phyloP scores from a whole-genome alignment of 768 basidiomycete species.

The Russula earlei region DNA sequence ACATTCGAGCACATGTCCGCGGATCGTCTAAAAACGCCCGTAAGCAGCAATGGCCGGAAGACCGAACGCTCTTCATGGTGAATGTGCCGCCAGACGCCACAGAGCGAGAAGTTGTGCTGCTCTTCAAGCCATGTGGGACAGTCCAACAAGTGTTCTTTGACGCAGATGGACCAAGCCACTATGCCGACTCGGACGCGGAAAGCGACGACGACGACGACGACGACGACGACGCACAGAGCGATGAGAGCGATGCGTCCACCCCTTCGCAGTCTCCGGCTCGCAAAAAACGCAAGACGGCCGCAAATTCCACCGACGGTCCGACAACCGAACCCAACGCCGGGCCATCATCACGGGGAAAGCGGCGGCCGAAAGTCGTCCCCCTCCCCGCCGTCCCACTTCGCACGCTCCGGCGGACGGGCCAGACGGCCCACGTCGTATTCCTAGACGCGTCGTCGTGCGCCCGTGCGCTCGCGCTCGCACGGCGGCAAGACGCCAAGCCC shows the following conservation, averaged over 20 bases:
- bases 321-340: conserved; percentile 4
- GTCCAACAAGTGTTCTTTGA: conserved; percentile 69
- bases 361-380: conserved; percentile 45
- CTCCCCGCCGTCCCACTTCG: conserved; percentile 49
- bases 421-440: conserved; percentile 61
- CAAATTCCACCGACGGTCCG: not conserved
- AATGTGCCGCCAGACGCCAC: conserved; percentile 87
- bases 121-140: conserved; percentile 73
- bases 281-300: conserved; percentile 27
- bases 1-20: conserved; percentile 55
- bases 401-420: conserved; percentile 50
- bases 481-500: conserved; percentile 36
- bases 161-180: conserved; percentile 30
- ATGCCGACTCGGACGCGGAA: conserved; percentile 31
- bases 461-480: conserved; percentile 43
- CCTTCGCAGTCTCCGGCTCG: conserved; percentile 20
- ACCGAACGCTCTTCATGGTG: conserved; percentile 77
- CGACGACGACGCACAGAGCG: not conserved
- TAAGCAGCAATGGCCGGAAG: conserved; percentile 32
- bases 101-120: conserved; percentile 60
- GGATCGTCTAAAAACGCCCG: conserved; percentile 30
- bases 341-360: conserved; percentile 15
- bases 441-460: conserved; percentile 65
- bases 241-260: conserved; percentile 14
- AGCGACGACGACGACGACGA: conserved; percentile 30